phyloP scores from a whole-genome alignment of 2,329 filamentous ascomycete species.

The Colletotrichum cereale region DNA sequence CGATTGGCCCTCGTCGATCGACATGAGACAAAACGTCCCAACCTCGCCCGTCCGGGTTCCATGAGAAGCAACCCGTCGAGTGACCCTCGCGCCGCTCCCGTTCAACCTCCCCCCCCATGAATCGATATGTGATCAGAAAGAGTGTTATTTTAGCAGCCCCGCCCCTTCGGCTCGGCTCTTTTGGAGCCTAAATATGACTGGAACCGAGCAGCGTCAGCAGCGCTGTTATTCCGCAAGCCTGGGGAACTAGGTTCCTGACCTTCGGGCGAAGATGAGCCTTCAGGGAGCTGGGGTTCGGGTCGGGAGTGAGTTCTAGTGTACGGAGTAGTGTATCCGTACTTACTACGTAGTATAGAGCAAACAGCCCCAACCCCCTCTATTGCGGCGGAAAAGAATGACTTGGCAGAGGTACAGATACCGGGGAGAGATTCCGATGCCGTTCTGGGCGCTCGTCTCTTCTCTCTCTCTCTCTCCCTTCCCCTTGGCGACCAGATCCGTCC shows the following conservation, averaged over 20 bases:
- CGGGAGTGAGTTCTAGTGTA: no score
- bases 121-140: constrained; percentile 6
- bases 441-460: no score
- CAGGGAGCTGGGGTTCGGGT: background rate
- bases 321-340: no score
- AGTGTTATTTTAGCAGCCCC: no score
- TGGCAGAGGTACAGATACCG: background rate
- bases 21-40: background rate
- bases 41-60: background rate
- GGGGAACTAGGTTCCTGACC: background rate
- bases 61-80: background rate
- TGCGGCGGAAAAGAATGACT: background rate
- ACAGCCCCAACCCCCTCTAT: background rate
- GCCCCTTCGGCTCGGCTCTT: no score
- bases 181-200: background rate
- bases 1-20: constrained; percentile 7
- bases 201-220: background rate
- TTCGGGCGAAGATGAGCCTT: background rate
- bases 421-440: background rate
- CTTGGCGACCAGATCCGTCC: background rate
- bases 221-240: background rate
- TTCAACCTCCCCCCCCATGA: background rate
- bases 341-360: background rate
- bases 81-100: no score
- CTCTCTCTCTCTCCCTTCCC: background rate